Conservation (phyloP, 164 flowering plant species). For the Magnolia changhungtana region DNA sequence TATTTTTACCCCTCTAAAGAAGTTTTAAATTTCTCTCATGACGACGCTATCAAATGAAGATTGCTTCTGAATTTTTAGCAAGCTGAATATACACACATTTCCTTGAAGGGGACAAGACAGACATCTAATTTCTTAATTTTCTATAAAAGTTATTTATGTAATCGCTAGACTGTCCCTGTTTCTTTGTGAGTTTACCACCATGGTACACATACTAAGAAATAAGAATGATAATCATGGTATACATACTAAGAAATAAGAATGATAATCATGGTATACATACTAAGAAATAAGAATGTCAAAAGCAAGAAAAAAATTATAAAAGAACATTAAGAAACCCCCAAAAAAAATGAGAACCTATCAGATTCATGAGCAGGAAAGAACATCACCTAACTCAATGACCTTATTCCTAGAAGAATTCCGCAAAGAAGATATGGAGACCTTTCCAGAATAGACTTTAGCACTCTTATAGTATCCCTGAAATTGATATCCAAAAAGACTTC, state of each 20-base stretch:
- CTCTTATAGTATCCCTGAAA: slow-evolving; percentile 75
- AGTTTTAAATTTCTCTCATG: no score
- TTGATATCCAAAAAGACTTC: not conserved
- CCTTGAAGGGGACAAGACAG: no score
- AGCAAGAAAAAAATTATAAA: not conserved
- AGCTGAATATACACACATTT: no score
- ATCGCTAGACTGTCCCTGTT: no score
- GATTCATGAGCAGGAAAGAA: not conserved
- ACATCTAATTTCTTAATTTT: no score
- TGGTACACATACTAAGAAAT: not conserved
- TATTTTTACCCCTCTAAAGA: no score
- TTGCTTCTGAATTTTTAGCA: no score
- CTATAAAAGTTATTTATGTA: no score
- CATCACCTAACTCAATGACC: slow-evolving; percentile 67
- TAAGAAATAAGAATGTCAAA: not conserved
- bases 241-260: not conserved
- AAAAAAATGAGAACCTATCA: slow-evolving; percentile 5
- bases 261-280: not conserved
- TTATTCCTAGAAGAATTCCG: slow-evolving; percentile 63
- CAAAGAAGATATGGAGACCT: slow-evolving; percentile 52
- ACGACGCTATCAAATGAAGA: no score
- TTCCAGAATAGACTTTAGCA: slow-evolving; percentile 57
- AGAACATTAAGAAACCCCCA: not conserved
- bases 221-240: not conserved
- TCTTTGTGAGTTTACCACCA: not conserved